phyloP scores from a whole-genome alignment of 1,284 basidiomycete species.

The Pyrrhoderma lamaoense region DNA sequence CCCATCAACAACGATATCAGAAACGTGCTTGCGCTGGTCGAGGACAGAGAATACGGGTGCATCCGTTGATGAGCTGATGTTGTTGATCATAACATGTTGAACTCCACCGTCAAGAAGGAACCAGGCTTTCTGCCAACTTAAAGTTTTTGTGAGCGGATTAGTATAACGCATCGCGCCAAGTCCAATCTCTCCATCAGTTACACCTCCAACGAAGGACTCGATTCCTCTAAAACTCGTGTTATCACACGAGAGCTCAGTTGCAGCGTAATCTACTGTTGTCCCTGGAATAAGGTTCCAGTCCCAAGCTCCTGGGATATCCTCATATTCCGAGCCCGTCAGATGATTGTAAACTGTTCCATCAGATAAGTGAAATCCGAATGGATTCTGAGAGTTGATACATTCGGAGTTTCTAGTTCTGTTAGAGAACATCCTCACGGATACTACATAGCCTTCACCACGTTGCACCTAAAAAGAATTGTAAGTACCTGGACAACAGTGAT shows the following conservation, averaged over 20 bases:
- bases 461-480: constrained; percentile 37
- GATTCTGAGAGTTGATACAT: constrained; percentile 58
- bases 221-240: constrained; percentile 36
- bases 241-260: constrained; percentile 41
- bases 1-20: constrained; percentile 39
- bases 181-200: constrained; percentile 46
- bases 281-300: constrained; percentile 71
- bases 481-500: background rate
- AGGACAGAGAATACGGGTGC: constrained; percentile 54
- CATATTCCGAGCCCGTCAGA: constrained; percentile 56
- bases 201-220: constrained; percentile 56
- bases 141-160: constrained; percentile 47
- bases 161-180: constrained; percentile 54
- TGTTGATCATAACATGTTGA: constrained; percentile 53
- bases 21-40: constrained; percentile 48
- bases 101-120: constrained; percentile 62
- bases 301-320: constrained; percentile 60
- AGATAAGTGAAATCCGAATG: constrained; percentile 58
- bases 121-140: constrained; percentile 63
- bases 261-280: constrained; percentile 53
- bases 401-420: constrained; percentile 56
- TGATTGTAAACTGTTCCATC: constrained; percentile 62
- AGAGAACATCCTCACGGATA: constrained; percentile 61
- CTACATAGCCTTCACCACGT: constrained; percentile 49
- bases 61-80: constrained; percentile 36